A percentile compares a stretch with the other conserved stretches of the same genome.
Conservation (phyloP, 2,329 filamentous ascomycete species). For the Phoma sp. region DNA sequence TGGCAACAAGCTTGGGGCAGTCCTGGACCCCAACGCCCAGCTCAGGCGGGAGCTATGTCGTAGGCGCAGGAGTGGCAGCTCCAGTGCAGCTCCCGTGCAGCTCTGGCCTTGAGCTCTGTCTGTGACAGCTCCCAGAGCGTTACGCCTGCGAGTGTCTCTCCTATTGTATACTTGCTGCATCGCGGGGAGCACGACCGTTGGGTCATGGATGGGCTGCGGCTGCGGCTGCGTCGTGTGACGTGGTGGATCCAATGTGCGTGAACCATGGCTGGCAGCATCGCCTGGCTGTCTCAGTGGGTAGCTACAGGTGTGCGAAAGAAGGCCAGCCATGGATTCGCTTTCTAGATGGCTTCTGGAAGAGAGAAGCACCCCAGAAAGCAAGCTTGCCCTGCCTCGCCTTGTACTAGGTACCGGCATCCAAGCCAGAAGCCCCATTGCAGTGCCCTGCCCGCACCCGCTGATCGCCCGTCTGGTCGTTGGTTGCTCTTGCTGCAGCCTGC, state of each 20-base stretch:
- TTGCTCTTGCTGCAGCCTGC: conserved; percentile 22
- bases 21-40: not conserved
- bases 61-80: conserved; percentile 25
- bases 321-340: conserved; percentile 12
- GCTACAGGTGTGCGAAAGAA: conserved; percentile 18
- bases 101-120: conserved; percentile 4
- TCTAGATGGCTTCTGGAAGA: conserved; percentile 43
- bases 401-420: no score
- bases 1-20: conserved; percentile 14
- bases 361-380: conserved; percentile 26
- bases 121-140: conserved; percentile 11
- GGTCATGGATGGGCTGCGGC: not conserved
- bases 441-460: conserved; percentile 22
- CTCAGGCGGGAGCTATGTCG: conserved; percentile 16
- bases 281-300: conserved; percentile 20
- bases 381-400: conserved; percentile 17
- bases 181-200: conserved; percentile 9
- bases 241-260: conserved; percentile 24
- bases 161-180: conserved; percentile 2
- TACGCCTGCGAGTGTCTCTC: not conserved
- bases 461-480: conserved; percentile 17
- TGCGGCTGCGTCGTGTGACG: conserved; percentile 19
- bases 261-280: conserved; percentile 16
- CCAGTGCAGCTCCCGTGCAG: no score
- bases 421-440: no score